These are phyloP conservation scores for Xylaria polymorpha DNA, from an alignment of 2,329 filamentous ascomycete genomes.

Conservation along the genomic window DNA sequence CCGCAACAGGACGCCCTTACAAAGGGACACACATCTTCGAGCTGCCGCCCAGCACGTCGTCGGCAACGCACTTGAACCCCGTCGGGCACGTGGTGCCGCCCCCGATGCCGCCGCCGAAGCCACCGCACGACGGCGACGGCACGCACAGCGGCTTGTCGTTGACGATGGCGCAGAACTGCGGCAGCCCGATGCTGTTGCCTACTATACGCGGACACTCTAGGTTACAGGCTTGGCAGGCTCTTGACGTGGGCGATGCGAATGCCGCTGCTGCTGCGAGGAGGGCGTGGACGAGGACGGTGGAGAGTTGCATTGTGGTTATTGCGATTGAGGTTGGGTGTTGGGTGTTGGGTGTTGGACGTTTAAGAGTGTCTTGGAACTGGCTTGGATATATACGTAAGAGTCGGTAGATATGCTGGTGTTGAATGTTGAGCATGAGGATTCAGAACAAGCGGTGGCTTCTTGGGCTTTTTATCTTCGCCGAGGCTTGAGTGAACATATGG, in stretches of 20 bases:
- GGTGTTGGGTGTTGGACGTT: neutral
- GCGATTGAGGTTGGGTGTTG: neutral
- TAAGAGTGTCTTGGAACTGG: neutral
- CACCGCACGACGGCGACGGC: constrained; percentile 15
- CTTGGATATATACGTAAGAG: too few relatives aligned
- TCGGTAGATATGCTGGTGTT: too few relatives aligned
- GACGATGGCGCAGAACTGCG: constrained; percentile 23
- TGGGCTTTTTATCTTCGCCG: constrained; percentile 3
- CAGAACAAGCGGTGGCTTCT: neutral
- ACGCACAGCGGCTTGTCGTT: constrained; percentile 18
- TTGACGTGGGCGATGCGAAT: neutral
- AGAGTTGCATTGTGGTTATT: constrained; percentile 6
- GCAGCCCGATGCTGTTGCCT: constrained; percentile 14
- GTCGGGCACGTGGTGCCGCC: constrained; percentile 5
- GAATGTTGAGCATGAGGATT: too few relatives aligned
- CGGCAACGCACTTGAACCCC: constrained; percentile 15
- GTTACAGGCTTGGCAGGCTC: constrained; percentile 2
- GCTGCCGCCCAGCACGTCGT: constrained; percentile 14
- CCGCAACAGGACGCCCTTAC: neutral
- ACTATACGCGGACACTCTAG: constrained; percentile 6
- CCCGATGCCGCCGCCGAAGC: constrained; percentile 12
- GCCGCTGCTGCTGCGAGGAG: neutral
- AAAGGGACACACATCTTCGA: constrained; percentile 17
- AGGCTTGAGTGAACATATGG: neutral
- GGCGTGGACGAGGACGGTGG: constrained; percentile 5